Evolutionary conservation across 2,329 filamentous ascomycete species (phyloP).

Genomic region (Keithomyces neogunnii): DNA sequence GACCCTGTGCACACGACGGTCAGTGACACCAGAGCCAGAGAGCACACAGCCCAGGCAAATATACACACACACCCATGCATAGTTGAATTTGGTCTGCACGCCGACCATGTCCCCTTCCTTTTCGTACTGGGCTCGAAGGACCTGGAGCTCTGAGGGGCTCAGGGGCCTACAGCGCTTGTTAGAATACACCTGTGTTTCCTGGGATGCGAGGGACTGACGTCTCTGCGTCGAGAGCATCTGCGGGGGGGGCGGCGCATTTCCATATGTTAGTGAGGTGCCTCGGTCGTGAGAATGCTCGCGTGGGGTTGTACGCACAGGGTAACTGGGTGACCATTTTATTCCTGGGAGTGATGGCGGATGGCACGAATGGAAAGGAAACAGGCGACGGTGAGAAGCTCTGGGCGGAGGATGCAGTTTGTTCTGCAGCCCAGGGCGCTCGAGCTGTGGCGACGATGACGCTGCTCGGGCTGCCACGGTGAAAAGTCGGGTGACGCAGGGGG

Average conservation of each 20-base stretch:
- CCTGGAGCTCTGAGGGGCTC: slow-evolving; percentile 84
- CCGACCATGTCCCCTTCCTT: slow-evolving; percentile 97
- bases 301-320: slow-evolving; percentile 31
- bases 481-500: background rate
- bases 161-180: slow-evolving; percentile 56
- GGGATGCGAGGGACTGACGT: slow-evolving; percentile 47
- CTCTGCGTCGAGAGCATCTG: slow-evolving; percentile 96
- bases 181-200: background rate
- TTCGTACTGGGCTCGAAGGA: slow-evolving; percentile 88
- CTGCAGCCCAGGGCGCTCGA: background rate
- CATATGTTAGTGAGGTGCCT: background rate
- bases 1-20: slow-evolving; percentile 48
- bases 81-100: slow-evolving; percentile 99
- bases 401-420: background rate
- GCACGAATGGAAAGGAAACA: background rate
- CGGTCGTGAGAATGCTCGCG: background rate
- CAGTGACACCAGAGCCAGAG: background rate
- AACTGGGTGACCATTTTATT: slow-evolving; percentile 38
- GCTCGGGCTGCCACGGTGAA: background rate
- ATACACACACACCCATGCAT: slow-evolving; percentile 70
- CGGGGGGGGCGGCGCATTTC: background rate
- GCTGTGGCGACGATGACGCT: slow-evolving; percentile 5
- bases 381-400: background rate
- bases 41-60: background rate
- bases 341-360: background rate